Conservation (phyloP, 2,329 filamentous ascomycete genomes). For the Dactylellina leptospora region DNA sequence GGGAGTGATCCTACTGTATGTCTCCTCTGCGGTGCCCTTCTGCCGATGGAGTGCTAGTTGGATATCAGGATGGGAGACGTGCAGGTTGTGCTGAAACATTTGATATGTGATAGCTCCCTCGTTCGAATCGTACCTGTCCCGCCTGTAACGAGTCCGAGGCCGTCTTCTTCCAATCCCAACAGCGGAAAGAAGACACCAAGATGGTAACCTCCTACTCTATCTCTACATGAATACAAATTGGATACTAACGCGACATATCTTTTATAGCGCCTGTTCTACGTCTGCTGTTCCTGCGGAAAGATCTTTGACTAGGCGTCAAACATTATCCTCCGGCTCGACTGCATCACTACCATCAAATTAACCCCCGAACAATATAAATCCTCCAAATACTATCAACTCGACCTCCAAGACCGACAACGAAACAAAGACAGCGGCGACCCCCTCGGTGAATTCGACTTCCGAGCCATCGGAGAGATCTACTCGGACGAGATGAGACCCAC, state of each 20-base stretch:
- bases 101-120: constrained; percentile 81
- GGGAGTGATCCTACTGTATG: constrained; percentile 98
- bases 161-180: constrained; percentile 98
- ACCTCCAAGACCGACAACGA: constrained; percentile 10
- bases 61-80: background rate
- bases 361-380: constrained; percentile 28
- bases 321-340: constrained; percentile 50
- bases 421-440: constrained; percentile 7
- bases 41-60: background rate
- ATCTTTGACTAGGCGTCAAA: constrained; percentile 66
- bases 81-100: constrained; percentile 55
- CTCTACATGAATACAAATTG: constrained; percentile 19
- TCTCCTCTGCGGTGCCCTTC: constrained; percentile 60
- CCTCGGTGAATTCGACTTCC: constrained; percentile 10
- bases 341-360: constrained; percentile 43
- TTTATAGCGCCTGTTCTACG: constrained; percentile 83
- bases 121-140: constrained; percentile 85
- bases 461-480: constrained; percentile 18
- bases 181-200: constrained; percentile 94
- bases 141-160: constrained; percentile 86
- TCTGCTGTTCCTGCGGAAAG: constrained; percentile 91
- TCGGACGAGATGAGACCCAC: constrained; percentile 4
- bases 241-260: constrained; percentile 13
- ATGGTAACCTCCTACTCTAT: constrained; percentile 72
- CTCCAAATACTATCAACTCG: constrained; percentile 24